phyloP scores from a whole-genome alignment of 768 basidiomycete genomes.

The Russula lepida region DNA sequence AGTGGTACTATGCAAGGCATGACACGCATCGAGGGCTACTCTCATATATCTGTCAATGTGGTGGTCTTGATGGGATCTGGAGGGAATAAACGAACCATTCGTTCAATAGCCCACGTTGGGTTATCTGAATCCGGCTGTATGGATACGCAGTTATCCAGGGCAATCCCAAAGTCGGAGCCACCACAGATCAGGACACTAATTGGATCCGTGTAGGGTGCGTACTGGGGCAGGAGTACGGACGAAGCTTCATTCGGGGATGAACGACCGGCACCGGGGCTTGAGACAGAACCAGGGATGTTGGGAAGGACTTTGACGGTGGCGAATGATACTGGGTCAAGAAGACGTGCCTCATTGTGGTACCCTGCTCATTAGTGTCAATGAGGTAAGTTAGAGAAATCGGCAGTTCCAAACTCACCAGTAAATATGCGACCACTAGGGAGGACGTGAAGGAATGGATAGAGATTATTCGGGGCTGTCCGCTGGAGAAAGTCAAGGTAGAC shows the following conservation, averaged over 20 bases:
- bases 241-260: slow-evolving; percentile 72
- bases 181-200: slow-evolving; percentile 66
- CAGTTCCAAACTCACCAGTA: slow-evolving; percentile 40
- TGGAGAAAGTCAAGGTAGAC: slow-evolving; percentile 55
- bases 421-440: slow-evolving; percentile 65
- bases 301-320: slow-evolving; percentile 51
- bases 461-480: slow-evolving; percentile 69
- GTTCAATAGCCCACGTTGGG: slow-evolving; percentile 61
- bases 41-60: neutral
- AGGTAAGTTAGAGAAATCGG: neutral
- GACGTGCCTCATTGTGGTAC: slow-evolving; percentile 76
- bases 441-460: slow-evolving; percentile 70
- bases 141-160: slow-evolving; percentile 62
- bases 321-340: slow-evolving; percentile 60
- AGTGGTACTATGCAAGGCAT: slow-evolving; percentile 69
- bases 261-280: slow-evolving; percentile 58
- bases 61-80: neutral
- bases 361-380: slow-evolving; percentile 29
- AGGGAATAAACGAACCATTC: slow-evolving; percentile 50
- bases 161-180: slow-evolving; percentile 52
- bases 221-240: slow-evolving; percentile 58
- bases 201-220: slow-evolving; percentile 66
- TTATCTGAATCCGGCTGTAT: slow-evolving; percentile 57
- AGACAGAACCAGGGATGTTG: slow-evolving; percentile 68
- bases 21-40: slow-evolving; percentile 60